Conservation (phyloP, 2,329 filamentous ascomycete species). For the Thelonectria rubi region DNA sequence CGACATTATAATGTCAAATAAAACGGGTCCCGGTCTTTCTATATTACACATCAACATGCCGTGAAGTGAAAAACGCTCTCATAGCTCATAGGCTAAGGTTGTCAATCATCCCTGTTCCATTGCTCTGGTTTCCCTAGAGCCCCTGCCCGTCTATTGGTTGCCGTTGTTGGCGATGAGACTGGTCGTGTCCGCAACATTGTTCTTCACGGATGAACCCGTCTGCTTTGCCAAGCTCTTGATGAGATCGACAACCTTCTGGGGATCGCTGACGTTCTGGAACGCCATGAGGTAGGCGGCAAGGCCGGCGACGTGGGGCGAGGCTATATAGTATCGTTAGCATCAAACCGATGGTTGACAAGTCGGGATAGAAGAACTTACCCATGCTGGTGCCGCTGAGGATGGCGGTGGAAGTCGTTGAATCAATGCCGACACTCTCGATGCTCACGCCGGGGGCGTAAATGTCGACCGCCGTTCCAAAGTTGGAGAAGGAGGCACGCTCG, state of each 20-base stretch:
- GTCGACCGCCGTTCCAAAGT: constrained; percentile 64
- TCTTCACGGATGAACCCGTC: constrained; percentile 55
- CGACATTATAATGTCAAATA: constrained; percentile 21
- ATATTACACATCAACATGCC: constrained; percentile 38
- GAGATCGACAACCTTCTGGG: constrained; percentile 52
- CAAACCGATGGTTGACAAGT: not conserved
- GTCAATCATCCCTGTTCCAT: constrained; percentile 22
- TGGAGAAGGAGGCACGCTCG: constrained; percentile 62
- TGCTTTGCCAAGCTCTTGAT: constrained; percentile 63
- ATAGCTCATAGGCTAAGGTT: constrained; percentile 26
- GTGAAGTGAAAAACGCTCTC: constrained; percentile 34
- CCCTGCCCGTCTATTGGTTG: constrained; percentile 40
- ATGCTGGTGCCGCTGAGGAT: constrained; percentile 67
- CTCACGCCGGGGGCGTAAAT: constrained; percentile 66
- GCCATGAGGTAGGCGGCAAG: constrained; percentile 73
- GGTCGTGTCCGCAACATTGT: constrained; percentile 57
- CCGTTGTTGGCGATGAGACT: constrained; percentile 67
- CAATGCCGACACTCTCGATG: constrained; percentile 62
- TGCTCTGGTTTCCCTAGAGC: constrained; percentile 2
- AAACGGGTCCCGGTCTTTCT: constrained; percentile 27
- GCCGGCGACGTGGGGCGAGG: constrained; percentile 73
- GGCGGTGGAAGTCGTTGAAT: constrained; percentile 55
- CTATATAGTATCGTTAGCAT: constrained; percentile 44
- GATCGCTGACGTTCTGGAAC: constrained; percentile 58
- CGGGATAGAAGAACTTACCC: constrained; percentile 48